These are phyloP conservation scores for Apiotrichum sp. DNA, from an alignment of 1,284 basidiomycete genomes.

Conservation along the genomic window DNA sequence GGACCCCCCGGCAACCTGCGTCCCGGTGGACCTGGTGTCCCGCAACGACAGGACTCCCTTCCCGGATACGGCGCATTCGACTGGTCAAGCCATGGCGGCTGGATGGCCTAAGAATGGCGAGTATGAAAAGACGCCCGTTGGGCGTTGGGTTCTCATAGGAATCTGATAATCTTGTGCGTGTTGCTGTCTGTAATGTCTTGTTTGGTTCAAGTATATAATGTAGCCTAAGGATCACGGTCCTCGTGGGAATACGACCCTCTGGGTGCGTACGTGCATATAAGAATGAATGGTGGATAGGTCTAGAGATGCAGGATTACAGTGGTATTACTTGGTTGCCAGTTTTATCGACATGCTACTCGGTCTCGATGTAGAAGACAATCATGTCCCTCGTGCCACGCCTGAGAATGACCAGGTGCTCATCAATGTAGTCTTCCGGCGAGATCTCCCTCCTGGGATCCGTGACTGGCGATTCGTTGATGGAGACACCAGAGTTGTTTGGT, in stretches of 20 bases:
- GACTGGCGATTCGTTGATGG: constrained; percentile 53
- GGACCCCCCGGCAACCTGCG: background rate
- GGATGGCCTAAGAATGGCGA: constrained; percentile 25
- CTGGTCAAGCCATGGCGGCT: constrained; percentile 23
- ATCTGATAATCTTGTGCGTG: too few species aligned
- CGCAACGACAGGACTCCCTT: constrained; percentile 16
- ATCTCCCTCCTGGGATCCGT: constrained; percentile 44
- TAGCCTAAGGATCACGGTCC: background rate
- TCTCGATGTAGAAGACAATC: constrained; percentile 54
- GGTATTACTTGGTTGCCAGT: too few species aligned
- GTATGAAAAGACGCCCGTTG: too few species aligned
- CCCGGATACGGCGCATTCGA: constrained; percentile 20
- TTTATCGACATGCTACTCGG: too few species aligned
- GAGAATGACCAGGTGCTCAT: constrained; percentile 60
- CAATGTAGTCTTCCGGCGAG: constrained; percentile 55
- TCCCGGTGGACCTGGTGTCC: background rate
- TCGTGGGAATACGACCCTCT: background rate
- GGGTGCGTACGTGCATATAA: constrained; percentile 1
- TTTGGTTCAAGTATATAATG: background rate
- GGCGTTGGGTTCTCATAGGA: too few species aligned
- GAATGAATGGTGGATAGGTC: background rate
- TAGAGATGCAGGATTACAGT: too few species aligned
- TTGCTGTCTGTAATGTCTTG: background rate
- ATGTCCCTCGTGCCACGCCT: constrained; percentile 70
- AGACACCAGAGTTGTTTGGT: constrained; percentile 47